Conservation (phyloP, 2,329 filamentous ascomycete genomes). For the Pestalotiopsis sp. region DNA sequence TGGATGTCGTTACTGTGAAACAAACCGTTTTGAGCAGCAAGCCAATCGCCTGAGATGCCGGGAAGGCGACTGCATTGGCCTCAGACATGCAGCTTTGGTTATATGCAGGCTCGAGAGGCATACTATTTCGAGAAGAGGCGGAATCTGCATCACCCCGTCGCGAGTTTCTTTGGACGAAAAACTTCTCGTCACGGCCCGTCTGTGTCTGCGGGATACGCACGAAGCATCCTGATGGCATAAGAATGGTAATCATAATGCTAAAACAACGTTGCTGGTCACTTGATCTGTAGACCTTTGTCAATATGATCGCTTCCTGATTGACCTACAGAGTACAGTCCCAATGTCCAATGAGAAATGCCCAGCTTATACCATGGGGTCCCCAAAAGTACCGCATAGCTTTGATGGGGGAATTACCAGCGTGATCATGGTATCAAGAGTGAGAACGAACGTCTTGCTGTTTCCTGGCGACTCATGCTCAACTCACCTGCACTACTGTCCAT, state of each 20-base stretch:
- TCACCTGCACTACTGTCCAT: neutral
- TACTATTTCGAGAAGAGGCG: neutral
- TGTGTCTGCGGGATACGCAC: neutral
- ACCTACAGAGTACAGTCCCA: neutral
- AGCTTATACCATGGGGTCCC: neutral
- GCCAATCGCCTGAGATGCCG: conserved; percentile 6
- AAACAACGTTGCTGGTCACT: neutral
- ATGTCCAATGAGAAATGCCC: neutral
- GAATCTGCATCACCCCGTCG: neutral
- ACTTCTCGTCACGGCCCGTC: neutral
- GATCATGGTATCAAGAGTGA: neutral
- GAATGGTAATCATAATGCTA: neutral
- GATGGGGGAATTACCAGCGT: neutral
- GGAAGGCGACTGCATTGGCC: neutral
- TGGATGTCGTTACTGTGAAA: conserved; percentile 3
- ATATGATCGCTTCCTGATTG: neutral
- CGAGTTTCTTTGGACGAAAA: neutral
- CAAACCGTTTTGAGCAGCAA: neutral
- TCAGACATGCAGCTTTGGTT: neutral
- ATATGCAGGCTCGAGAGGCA: neutral
- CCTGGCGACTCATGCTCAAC: conserved; percentile 2
- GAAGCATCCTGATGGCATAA: no score
- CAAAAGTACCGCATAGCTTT: neutral
- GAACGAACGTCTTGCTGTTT: neutral
- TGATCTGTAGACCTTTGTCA: neutral